Percentiles rank a stretch among this genome's conserved stretches.
These are phyloP conservation scores for Fusarium verticillioides DNA, from an alignment of 2,329 filamentous ascomycete genomes.

Conservation along the genomic window DNA sequence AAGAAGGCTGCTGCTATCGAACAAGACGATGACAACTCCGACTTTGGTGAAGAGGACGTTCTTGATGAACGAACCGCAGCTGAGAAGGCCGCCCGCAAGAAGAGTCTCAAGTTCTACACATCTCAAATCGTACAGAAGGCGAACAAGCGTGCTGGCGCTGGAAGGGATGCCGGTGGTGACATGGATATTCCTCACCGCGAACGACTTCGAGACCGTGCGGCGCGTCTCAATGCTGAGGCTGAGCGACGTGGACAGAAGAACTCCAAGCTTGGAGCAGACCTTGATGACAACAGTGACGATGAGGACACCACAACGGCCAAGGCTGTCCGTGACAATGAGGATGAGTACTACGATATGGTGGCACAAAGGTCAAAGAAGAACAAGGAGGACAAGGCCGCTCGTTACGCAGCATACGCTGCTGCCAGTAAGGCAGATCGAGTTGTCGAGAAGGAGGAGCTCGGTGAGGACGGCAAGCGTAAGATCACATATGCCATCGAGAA, in stretches of 20 bases:
- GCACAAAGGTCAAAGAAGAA: conserved; percentile 76
- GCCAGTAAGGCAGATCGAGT: conserved; percentile 73
- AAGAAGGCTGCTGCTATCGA: conserved; percentile 52
- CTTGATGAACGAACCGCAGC: conserved; percentile 82
- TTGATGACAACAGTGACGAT: conserved; percentile 75
- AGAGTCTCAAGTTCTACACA: conserved; percentile 95
- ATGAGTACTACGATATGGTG: conserved; percentile 92
- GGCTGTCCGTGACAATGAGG: conserved; percentile 67
- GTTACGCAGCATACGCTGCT: conserved; percentile 64
- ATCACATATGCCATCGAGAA: conserved; percentile 96
- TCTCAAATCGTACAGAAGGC: conserved; percentile 96
- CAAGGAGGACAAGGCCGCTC: conserved; percentile 75
- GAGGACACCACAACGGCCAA: conserved; percentile 68
- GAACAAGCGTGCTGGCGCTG: conserved; percentile 81
- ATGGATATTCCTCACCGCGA: conserved; percentile 89
- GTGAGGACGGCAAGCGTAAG: conserved; percentile 87
- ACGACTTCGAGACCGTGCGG: conserved; percentile 85
- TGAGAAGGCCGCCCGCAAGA: conserved; percentile 90
- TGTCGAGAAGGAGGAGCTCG: conserved; percentile 75
- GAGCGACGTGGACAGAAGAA: conserved; percentile 80
- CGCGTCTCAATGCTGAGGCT: conserved; percentile 87
- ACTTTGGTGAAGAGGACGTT: conserved; percentile 90
- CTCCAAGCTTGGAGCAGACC: conserved; percentile 70
- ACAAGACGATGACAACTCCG: conserved; percentile 73
- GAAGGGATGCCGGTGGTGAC: conserved; percentile 81